phyloP scores from a whole-genome alignment of 2,329 filamentous ascomycete genomes.

The Penicillium polonicum region DNA sequence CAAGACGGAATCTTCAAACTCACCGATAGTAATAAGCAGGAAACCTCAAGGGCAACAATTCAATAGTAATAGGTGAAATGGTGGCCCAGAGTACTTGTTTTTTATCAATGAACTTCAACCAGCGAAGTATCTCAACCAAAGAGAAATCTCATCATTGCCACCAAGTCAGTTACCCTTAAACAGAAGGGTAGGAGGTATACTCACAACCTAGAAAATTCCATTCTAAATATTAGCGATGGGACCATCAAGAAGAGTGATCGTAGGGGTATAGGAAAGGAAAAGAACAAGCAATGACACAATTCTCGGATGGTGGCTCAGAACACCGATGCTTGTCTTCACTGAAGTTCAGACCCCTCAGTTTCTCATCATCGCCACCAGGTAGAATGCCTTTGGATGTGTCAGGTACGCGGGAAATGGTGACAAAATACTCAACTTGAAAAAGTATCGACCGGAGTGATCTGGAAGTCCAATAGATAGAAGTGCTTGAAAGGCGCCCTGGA shows the following conservation, averaged over 20 bases:
- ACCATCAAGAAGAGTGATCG: neutral
- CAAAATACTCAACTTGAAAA: neutral
- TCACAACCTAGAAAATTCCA: neutral
- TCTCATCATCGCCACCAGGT: neutral
- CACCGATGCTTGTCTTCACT: neutral
- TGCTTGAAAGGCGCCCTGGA: no score
- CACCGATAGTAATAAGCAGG: neutral
- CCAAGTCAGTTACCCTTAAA: neutral
- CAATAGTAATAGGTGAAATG: neutral
- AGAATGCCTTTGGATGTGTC: neutral
- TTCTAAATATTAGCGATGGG: neutral
- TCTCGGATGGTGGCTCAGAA: neutral
- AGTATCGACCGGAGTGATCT: no score
- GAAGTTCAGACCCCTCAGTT: neutral
- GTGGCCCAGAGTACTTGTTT: neutral
- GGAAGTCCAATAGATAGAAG: no score
- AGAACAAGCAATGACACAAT: neutral
- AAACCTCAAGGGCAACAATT: neutral
- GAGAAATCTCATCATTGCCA: neutral
- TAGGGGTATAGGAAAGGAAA: no score
- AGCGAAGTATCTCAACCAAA: no score
- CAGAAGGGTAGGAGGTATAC: neutral
- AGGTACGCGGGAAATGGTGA: neutral
- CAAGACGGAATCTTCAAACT: neutral
- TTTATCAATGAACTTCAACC: neutral